Evolutionary conservation across 164 flowering plant species (phyloP), one percentile per base, ranked within the genome.

Genomic region (Taxillus chinensis): DNA sequence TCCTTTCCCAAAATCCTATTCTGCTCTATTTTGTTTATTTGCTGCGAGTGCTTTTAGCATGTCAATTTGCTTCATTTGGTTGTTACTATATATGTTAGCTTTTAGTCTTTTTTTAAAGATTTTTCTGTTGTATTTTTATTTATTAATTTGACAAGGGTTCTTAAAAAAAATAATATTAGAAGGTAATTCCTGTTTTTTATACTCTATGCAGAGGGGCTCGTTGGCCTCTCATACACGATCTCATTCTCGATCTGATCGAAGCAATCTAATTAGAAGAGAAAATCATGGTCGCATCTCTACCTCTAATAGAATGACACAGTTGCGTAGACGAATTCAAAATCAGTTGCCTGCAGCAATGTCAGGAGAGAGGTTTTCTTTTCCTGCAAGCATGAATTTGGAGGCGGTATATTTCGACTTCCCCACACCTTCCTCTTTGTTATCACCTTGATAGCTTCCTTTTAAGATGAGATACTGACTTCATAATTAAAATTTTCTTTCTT

Each of bases 331-430:
- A 55, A 39, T 76, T 61, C 70, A 42, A 7, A 66, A 62, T 45
- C 80, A 57, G 49, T 49, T 79, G 67, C 75, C 74, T 69, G 59
- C 75, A 15, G 46, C 71, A 64, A 63, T 79, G 62, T 55, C 80
- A 41, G 64, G 75, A 52, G 72, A 59, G 27, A 78, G 81, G 53
- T 68, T 60, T 63, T 67, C 53, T 39, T 90, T 90, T 74, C 97
- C 95, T 48, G 13, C 78, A 27, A 65, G 71, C 68, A 85, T 90
- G 96, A 84, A 80, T 76, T 15, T 86, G 54, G 96, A 92, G 54
- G 80, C 64, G 91, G 98, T 92, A 88, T 67, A 42, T 41, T 39
- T 50, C 55, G 61, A 38, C 45, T 27, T 41, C 41, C n/a, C 42
- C 27, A n/a, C 65, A 42, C 11, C 52, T 56, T 16, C 0, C 8